phyloP scores from a whole-genome alignment of 192 early-diverging fungal species.

The Linnemannia zychae region DNA sequence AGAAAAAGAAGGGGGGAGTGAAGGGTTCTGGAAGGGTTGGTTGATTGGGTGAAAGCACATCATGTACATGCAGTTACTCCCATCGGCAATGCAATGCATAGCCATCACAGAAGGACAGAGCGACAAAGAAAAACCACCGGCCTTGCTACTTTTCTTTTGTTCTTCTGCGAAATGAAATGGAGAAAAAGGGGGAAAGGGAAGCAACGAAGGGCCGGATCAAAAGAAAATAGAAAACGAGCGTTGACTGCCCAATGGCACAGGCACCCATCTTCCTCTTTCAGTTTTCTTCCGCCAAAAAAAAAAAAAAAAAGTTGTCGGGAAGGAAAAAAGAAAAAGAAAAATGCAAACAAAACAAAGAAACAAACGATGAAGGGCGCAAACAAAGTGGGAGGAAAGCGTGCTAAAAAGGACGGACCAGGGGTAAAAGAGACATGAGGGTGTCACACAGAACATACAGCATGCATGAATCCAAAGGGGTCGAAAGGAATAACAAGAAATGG shows the following conservation, averaged over 20 bases:
- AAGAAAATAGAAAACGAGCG: background rate
- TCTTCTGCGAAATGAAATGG: background rate
- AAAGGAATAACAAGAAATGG: background rate
- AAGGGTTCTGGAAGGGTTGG: background rate
- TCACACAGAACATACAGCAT: conserved; percentile 2
- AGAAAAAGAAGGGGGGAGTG: background rate
- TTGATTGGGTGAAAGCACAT: background rate
- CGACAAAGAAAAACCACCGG: background rate
- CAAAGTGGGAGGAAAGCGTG: conserved; percentile 18
- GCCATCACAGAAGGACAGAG: background rate
- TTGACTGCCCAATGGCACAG: too few relatives aligned
- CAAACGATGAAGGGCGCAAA: conserved; percentile 14
- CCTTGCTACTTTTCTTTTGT: background rate
- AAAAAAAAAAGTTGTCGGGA: background rate
- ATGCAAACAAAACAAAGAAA: conserved; percentile 2
- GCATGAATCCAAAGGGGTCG: conserved; percentile 23
- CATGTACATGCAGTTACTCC: background rate
- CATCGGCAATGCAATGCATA: conserved; percentile 6
- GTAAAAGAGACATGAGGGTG: background rate
- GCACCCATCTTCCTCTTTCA: background rate
- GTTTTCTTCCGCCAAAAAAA: background rate
- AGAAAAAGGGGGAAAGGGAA: background rate
- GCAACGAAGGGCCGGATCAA: background rate
- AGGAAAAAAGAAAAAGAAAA: conserved; percentile 20
- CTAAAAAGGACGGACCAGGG: background rate